These are phyloP conservation scores for Cyclotella atomus DNA, from an alignment of 108 stramenopile species.

Conservation along the genomic window DNA sequence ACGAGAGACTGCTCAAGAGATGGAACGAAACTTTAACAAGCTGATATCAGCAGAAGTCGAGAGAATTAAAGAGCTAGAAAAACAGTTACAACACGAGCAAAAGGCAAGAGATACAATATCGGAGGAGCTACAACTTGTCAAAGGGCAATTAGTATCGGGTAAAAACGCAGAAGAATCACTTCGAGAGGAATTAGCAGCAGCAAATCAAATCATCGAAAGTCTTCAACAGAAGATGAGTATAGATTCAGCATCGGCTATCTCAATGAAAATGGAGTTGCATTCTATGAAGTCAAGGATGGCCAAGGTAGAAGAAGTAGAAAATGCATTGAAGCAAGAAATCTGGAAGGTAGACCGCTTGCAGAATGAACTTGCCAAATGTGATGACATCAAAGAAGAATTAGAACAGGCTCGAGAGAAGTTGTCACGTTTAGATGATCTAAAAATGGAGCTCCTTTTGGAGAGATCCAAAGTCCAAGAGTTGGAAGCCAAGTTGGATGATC, in stretches of 20 bases:
- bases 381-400: constrained; percentile 11
- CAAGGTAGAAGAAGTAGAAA: constrained; percentile 11
- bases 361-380: constrained; percentile 4
- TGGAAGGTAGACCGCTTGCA: background rate
- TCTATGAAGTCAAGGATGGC: constrained; percentile 10
- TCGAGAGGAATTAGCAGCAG: background rate
- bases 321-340: constrained; percentile 10
- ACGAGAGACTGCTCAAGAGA: constrained; percentile 6
- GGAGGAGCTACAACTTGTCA: background rate
- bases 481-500: constrained; percentile 4
- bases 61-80: constrained; percentile 3
- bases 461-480: background rate
- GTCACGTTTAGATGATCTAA: background rate
- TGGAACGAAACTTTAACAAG: background rate
- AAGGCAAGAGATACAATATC: background rate
- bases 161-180: background rate
- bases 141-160: constrained; percentile 3
- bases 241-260: constrained; percentile 12
- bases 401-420: constrained; percentile 12
- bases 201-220: background rate
- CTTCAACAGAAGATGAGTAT: constrained; percentile 10
- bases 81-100: constrained; percentile 8
- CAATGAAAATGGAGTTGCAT: constrained; percentile 20
- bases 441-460: background rate
- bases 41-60: background rate